Conservation (phyloP, 2,329 filamentous ascomycete genomes). For the Penicillium corylophilum region DNA sequence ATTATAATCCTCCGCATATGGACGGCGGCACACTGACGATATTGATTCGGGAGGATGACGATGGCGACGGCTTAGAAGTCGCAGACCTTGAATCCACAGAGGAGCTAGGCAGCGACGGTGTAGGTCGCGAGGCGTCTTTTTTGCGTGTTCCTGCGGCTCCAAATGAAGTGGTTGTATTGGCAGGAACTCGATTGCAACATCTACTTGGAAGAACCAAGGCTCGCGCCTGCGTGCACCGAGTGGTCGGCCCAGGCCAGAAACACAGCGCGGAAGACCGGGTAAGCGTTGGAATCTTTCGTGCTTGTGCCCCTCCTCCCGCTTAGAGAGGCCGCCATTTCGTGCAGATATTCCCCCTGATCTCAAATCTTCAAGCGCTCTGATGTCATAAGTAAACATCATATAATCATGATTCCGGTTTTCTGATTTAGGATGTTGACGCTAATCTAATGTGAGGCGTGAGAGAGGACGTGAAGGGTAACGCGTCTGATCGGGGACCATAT, state of each 20-base stretch:
- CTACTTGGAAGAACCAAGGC: conserved; percentile 3
- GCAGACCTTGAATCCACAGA: conserved; percentile 8
- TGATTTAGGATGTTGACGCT: too few species aligned
- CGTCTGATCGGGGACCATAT: too few species aligned
- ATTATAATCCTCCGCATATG: conserved; percentile 9
- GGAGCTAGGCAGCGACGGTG: conserved; percentile 1
- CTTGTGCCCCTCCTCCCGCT: not conserved
- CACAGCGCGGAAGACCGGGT: not conserved
- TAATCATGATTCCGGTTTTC: too few species aligned
- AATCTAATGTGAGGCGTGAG: too few species aligned
- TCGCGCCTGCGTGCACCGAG: conserved; percentile 10
- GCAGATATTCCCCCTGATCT: too few species aligned
- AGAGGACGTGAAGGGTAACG: too few species aligned
- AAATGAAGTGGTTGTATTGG: conserved; percentile 8
- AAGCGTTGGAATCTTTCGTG: not conserved
- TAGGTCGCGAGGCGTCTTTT: conserved; percentile 9
- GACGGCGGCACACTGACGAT: conserved; percentile 9
- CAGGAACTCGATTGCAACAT: conserved; percentile 9
- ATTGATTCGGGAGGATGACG: not conserved
- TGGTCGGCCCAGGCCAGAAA: not conserved
- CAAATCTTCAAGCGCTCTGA: too few species aligned
- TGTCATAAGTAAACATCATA: too few species aligned
- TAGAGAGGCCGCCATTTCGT: not conserved
- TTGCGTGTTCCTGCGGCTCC: conserved; percentile 1
- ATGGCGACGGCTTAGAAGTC: conserved; percentile 9